Base-by-base conservation (phyloP, 2,329 filamentous ascomycete species). In the Lecanicillium sp. region DNA sequence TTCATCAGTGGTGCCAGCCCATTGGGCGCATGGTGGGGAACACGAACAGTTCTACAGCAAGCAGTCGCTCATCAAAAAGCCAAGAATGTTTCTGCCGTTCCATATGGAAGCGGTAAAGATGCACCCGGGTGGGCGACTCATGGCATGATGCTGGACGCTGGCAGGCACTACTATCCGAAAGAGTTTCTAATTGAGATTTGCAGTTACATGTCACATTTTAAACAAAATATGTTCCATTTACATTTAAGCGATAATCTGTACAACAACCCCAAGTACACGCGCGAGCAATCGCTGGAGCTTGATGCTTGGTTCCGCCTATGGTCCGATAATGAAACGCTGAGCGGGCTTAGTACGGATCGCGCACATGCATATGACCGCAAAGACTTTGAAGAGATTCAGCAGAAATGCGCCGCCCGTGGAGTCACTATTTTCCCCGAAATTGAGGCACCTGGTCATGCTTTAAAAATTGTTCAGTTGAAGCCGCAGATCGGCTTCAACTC, bases 351-450 rank as follows among this genome's bases (percentile, higher is more conserved):
- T 36, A 65, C 64, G n/a, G 53, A 67, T 35, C 47, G 51, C 15
- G 77, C 77, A 41, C 73, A 78, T 46, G 74, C 73, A 0, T 73
- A 77, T 33, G 68, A 65, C 1, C 58, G 62, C 6, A 52, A 55
- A 0, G 64, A 73, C 4, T 75, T 74, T 44, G 68, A 73, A 17
- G 54, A 64, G 3, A 63, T 80, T 5, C 72, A 79, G 46, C 46
- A 51, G 0, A 57, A 63, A 31, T 79, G 75, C 44, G 73, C 67
- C 1, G 55, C 62, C 1, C 62, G 73, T 4, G 75, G 75, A 5
- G 67, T 80, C 1, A 76, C 74, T 1, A 57, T 80, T 1, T 61
- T 78, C 6, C 73, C 75, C 0, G 75, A 79, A 51, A 74, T 79
- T 16, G 75, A 80, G 49, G 64, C 72, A 0, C 75, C 75, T 0